phyloP scores from a whole-genome alignment of 78 protist species.

The Planoprotostelium fungivorum region DNA sequence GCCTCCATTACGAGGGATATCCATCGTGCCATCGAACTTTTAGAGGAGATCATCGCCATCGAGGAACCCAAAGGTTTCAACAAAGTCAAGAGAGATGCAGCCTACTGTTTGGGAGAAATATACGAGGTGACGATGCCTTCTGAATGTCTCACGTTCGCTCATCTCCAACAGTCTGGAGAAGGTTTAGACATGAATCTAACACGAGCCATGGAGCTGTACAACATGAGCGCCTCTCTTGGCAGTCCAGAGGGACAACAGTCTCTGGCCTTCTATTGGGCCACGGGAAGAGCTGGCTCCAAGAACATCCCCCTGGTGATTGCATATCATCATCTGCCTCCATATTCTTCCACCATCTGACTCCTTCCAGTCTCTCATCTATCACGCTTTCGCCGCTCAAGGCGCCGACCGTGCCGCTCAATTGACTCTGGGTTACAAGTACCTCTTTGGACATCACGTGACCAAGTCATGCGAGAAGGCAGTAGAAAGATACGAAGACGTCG shows the following conservation, averaged over 20 bases:
- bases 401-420: constrained; percentile 45
- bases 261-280: constrained; percentile 50
- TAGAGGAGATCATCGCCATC: neutral
- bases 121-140: neutral
- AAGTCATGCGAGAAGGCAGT: constrained; percentile 53
- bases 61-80: neutral
- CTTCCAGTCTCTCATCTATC: constrained; percentile 28
- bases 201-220: constrained; percentile 37
- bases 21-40: neutral
- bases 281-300: constrained; percentile 25
- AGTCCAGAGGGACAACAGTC: constrained; percentile 42
- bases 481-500: constrained; percentile 48
- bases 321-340: neutral
- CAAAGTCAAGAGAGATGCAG: neutral
- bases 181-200: constrained; percentile 16
- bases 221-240: constrained; percentile 22
- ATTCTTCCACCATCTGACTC: constrained; percentile 12
- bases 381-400: constrained; percentile 62
- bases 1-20: neutral
- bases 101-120: neutral
- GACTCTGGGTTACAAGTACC: constrained; percentile 64
- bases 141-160: neutral
- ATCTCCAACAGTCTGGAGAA: constrained; percentile 24
- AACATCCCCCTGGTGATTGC: neutral
- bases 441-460: constrained; percentile 60